Base-by-base conservation (phyloP, 441 rosid species). In the Pelargonium exstipulatum region DNA sequence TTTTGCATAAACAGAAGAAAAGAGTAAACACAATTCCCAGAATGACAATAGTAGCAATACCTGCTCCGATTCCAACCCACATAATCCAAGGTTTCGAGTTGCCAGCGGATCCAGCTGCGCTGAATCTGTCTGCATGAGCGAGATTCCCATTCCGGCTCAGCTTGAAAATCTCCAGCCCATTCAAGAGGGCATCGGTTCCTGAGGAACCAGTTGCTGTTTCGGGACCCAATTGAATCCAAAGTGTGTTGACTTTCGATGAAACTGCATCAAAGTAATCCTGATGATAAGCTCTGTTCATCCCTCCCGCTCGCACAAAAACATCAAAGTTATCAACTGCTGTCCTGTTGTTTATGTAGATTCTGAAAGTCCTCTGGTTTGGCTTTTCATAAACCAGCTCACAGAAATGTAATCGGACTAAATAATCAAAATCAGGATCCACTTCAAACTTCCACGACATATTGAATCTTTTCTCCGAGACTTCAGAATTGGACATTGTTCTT, bases 121-220 rank as follows among this genome's bases (percentile, higher is more conserved):
- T 61, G 64, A 24, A 61, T 26, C 64, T 1, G 64, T 61, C 64
- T 26, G 77, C 78, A 0, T 92, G 95, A 66, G 90, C 68, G 48
- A 94, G 81, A 75, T 67, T 79, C 77, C 71, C 75, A 35, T 78
- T 83, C 65, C 88, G 89, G 86, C 93, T 90, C 55, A 95, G 77
- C 83, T 90, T 95, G 81, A 95, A 73, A 69, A 95, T 79, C 86
- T 95, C 99, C 86, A 95, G 69, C 6, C 97, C 99, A 46, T 88
- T 95, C 86, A 95, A 57, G 8, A 91, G 87, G 2, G 91, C 98
- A 57, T 91, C 87, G 0, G 85, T 71, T 90, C 96, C 63, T 93
- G 95, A 74, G 62, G 79, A 48, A 71, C 83, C 96, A 0, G 95
- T 83, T 73, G 71, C 35, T 7, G 75, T 9, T 76, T 92, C 98